Evolutionary conservation across 768 basidiomycete genomes (phyloP), one percentile per base, ranked within the genome.

Genomic region (Chlorophyllum brunneum): DNA sequence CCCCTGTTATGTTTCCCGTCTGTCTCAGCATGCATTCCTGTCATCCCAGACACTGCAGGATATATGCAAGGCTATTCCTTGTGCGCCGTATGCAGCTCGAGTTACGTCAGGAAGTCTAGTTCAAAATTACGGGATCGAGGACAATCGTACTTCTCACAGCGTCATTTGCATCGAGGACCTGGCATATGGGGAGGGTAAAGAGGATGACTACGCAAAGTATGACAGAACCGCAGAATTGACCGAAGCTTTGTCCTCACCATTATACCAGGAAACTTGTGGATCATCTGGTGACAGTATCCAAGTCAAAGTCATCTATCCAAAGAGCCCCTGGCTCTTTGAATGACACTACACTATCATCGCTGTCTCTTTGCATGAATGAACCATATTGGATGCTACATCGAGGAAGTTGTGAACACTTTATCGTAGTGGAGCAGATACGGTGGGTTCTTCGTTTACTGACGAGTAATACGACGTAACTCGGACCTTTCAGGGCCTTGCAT

Each of bases 331-430:
- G 66, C 7, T 59, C 76, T 3, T 70, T 85, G 61, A 61, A 69
- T 48, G 72, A 81, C 48, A 80, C 80, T 6, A 49, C 62, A 7
- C 68, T 92, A 34, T 65, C 71, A 1, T 76, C 81, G 1, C 74
- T 92, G 20, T 67, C 72, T 3, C 65, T 92, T 18, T 77, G 83
- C 27, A 64, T 89, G 31, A 79, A 88, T 58, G 76, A 86, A 59
- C 92, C 92, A 0, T 92, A 93, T 58, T 90, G 86, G 82, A 69
- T 92, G 49, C 70, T 92, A 15, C 91, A 93, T 60, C 77, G 78
- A 48, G 91, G 90, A 29, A 85, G 81, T 59, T 93, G 91, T 61
- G 88, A 92, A 58, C 91, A 93, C 61, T 88, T 84, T 63, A 58
- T 91, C 18, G 77, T 86, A 18, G 56, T 92, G 33, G 82, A 89